phyloP scores from a whole-genome alignment of 768 basidiomycete genomes.

The Tulasnella sp. region DNA sequence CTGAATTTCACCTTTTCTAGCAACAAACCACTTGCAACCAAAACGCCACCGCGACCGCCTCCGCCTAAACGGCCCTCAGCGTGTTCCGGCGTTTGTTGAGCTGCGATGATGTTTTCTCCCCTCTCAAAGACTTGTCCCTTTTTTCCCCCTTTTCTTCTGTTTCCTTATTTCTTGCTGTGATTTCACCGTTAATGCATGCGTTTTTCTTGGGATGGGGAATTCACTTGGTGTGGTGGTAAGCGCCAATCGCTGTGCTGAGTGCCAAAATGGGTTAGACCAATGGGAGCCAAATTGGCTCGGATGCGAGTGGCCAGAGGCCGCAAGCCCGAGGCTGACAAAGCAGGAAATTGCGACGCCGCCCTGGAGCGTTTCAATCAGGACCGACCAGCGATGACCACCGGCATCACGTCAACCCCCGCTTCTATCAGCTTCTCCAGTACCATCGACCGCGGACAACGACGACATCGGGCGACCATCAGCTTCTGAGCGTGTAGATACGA shows the following conservation, averaged over 20 bases:
- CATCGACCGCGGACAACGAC: background rate
- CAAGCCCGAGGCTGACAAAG: too few relatives aligned
- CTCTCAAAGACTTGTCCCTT: background rate
- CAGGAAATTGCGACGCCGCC: too few relatives aligned
- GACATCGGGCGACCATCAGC: background rate
- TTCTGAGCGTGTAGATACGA: background rate
- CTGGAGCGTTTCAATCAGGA: too few relatives aligned
- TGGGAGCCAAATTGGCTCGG: too few relatives aligned
- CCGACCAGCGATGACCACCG: too few relatives aligned
- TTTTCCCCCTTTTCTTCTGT: background rate
- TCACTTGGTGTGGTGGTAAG: background rate
- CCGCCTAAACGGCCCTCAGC: background rate
- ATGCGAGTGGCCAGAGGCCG: too few relatives aligned
- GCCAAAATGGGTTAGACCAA: too few relatives aligned
- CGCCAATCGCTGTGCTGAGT: background rate
- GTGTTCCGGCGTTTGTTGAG: background rate
- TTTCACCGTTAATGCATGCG: background rate
- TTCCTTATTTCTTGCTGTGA: background rate
- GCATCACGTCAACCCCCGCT: too few relatives aligned
- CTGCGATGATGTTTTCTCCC: background rate
- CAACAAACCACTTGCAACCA: background rate
- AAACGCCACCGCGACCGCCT: background rate
- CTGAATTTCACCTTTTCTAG: background rate
- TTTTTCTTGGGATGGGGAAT: background rate
- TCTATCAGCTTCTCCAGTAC: background rate